phyloP scores from a whole-genome alignment of 108 stramenopile species.

The Fragilaria radians region DNA sequence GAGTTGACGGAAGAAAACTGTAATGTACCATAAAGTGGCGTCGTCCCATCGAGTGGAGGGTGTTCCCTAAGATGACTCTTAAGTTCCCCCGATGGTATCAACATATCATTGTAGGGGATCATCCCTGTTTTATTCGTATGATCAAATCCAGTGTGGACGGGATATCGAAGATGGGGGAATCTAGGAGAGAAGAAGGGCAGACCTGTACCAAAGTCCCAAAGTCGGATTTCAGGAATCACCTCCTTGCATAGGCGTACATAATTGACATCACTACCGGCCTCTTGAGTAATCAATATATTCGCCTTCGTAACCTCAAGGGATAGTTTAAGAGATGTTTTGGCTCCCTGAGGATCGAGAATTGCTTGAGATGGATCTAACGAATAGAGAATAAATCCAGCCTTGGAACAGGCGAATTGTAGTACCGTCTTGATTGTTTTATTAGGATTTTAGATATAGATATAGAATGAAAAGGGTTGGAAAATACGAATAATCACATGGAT shows the following conservation, averaged over 20 bases:
- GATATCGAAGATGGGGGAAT: constrained; percentile 79
- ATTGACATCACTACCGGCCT: constrained; percentile 78
- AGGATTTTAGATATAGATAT: too few relatives aligned
- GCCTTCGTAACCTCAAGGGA: constrained; percentile 77
- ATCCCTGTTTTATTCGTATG: constrained; percentile 76
- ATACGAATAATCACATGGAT: too few relatives aligned
- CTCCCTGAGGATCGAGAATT: constrained; percentile 46
- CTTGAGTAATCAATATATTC: constrained; percentile 73
- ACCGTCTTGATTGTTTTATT: constrained; percentile 72
- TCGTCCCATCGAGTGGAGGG: constrained; percentile 46
- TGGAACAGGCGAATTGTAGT: constrained; percentile 88
- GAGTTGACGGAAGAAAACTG: too few relatives aligned
- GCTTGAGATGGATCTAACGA: constrained; percentile 67
- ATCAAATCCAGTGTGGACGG: constrained; percentile 84
- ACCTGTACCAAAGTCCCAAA: constrained; percentile 73
- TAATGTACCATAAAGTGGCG: constrained; percentile 70
- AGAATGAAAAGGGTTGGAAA: too few relatives aligned
- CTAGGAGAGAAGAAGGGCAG: constrained; percentile 78
- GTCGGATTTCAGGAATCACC: constrained; percentile 72
- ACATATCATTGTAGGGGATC: constrained; percentile 59
- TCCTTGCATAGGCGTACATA: constrained; percentile 61
- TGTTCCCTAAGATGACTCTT: constrained; percentile 32
- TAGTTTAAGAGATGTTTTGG: constrained; percentile 54
- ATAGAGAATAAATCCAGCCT: constrained; percentile 78
- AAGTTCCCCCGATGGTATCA: constrained; percentile 52